A percentile compares a stretch with the other conserved stretches of the same genome.
phyloP scores from a whole-genome alignment of 2,329 filamentous ascomycete species.

The Colletotrichum cordylinicola region DNA sequence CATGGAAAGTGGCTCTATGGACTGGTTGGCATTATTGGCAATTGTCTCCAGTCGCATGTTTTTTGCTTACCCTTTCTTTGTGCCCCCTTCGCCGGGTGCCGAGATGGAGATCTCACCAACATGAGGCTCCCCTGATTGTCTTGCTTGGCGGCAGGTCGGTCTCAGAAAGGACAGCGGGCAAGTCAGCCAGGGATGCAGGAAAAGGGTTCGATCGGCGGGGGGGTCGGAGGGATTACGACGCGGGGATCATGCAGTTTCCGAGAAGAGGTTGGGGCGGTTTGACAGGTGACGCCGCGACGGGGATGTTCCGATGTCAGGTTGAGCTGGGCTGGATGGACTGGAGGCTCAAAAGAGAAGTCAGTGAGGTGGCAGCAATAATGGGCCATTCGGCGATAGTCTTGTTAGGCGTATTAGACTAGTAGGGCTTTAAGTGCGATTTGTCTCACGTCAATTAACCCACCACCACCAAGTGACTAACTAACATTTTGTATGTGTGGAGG shows the following conservation, averaged over 20 bases:
- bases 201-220: background rate
- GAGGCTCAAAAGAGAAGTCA: background rate
- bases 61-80: background rate
- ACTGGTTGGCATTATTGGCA: background rate
- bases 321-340: background rate
- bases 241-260: constrained; percentile 16
- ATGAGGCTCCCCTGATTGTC: constrained; percentile 3
- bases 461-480: background rate
- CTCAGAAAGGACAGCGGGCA: background rate
- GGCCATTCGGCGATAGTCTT: background rate
- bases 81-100: background rate
- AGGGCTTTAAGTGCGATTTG: background rate
- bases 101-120: background rate
- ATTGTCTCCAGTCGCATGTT: background rate
- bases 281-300: constrained; percentile 5
- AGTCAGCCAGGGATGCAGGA: background rate
- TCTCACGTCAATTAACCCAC: background rate
- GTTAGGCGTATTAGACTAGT: background rate
- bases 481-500: background rate
- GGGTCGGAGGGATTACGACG: background rate
- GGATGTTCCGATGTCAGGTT: background rate
- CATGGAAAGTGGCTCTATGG: background rate
- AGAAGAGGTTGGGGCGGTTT: background rate
- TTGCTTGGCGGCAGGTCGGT: constrained; percentile 1
- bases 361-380: background rate